A percentile compares a stretch with the other conserved stretches of the same genome.
Conservation (phyloP, 176 grass and related monocot genomes). For the Aegilops speltoides region DNA sequence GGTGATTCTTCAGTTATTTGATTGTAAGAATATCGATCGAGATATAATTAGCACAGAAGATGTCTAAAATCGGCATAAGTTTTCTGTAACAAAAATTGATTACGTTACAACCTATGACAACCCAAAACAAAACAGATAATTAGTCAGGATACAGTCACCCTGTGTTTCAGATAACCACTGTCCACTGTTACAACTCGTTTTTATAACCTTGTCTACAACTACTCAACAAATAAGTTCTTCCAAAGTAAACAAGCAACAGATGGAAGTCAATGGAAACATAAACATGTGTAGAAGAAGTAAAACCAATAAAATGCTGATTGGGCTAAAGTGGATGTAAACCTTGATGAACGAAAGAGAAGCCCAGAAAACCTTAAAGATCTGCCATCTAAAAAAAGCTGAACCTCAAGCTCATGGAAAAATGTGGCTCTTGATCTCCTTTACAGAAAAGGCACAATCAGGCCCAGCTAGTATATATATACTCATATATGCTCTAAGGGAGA, state of each 20-base stretch:
- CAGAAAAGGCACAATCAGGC: slow-evolving; percentile 26
- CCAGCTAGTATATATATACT: slow-evolving; percentile 23
- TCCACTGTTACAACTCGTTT: not conserved
- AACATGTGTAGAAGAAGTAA: not conserved
- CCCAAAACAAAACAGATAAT: not conserved
- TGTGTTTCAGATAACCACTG: not conserved
- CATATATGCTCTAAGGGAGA: slow-evolving; percentile 21
- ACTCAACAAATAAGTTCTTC: not conserved
- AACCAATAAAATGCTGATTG: not conserved
- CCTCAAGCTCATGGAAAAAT: slow-evolving; percentile 24
- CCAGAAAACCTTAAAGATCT: slow-evolving; percentile 25
- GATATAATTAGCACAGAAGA: not conserved
- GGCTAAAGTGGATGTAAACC: slow-evolving; percentile 16
- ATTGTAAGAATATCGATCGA: not conserved
- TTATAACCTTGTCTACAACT: not conserved
- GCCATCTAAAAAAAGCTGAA: slow-evolving; percentile 40
- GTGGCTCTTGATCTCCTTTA: slow-evolving; percentile 25
- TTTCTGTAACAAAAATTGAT: not conserved
- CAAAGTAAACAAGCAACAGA: not conserved
- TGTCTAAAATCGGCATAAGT: not conserved
- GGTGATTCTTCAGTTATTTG: not conserved
- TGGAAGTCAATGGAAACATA: not conserved
- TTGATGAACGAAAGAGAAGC: slow-evolving; percentile 17
- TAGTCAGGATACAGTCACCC: no score
- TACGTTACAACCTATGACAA: not conserved